phyloP scores from a whole-genome alignment of 106 monocot species.

The Dioscorea dumetorum region DNA sequence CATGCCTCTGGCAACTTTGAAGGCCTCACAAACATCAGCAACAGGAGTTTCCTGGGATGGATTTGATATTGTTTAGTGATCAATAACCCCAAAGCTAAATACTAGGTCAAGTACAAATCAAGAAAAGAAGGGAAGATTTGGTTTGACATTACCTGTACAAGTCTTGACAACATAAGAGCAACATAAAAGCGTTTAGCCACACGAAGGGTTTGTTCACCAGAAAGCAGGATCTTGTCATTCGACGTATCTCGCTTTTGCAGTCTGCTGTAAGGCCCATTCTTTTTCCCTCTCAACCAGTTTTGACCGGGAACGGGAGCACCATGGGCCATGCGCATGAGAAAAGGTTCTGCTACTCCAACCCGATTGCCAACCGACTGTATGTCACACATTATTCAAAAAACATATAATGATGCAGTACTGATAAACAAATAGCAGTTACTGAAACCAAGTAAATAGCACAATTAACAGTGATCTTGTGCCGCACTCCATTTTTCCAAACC shows the following conservation, averaged over 20 bases:
- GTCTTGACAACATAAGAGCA: conserved; percentile 87
- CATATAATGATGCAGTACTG: too few species aligned
- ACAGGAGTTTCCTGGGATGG: conserved; percentile 71
- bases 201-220: conserved; percentile 54
- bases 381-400: conserved; percentile 1
- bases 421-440: too few species aligned
- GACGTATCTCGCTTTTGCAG: conserved; percentile 9
- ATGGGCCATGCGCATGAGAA: conserved; percentile 98
- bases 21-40: conserved; percentile 88
- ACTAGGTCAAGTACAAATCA: not conserved
- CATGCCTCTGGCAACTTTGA: conserved; percentile 95
- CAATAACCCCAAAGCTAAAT: not conserved
- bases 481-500: too few species aligned
- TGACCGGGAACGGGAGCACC: conserved; percentile 60
- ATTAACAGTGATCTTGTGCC: too few species aligned
- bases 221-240: conserved; percentile 17
- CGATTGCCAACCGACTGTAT: conserved; percentile 92
- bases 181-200: conserved; percentile 92
- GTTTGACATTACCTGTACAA: conserved; percentile 64
- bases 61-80: not conserved
- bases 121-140: too few species aligned
- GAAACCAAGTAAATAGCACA: too few species aligned
- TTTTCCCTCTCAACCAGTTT: conserved; percentile 40
- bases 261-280: conserved; percentile 11
- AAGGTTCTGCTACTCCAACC: conserved; percentile 85